Base-by-base conservation (phyloP, 768 basidiomycete genomes). In the Lentinula aciculospora region DNA sequence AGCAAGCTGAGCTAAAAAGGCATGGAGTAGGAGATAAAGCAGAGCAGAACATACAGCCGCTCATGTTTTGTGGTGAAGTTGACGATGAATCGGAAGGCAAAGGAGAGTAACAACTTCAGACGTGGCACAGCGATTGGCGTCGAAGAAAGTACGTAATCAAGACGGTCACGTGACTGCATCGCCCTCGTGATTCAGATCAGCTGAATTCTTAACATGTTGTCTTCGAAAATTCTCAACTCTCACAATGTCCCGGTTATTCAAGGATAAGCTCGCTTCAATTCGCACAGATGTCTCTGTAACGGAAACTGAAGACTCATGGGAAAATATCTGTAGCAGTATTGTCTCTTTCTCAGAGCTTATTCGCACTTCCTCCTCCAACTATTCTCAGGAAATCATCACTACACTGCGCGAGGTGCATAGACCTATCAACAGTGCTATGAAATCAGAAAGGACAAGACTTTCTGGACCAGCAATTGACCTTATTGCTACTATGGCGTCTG, bases 291-390 rank as follows among this genome's bases (percentile, higher is more conserved):
- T 81, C 19, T 65, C 72, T 55, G 72, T 81, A 13, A 65, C 76
- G 32, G 91, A 93, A 68, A 82, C 87, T 3, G 91, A 93, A 67
- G 89, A 93, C 28, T 82, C 82, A 13, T 93, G 91, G 91, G 88
- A 91, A 57, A 74, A 69, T 17, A 88, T 92, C 47, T 68, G 78
- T 2, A 74, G 78, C 34, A 76, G 76, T 3, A 65, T 90, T 50
- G 56, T 64, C 21, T 67, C 72, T 13, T 68, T 92, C 21, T 75
- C 75, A 1, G 67, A 70, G 4, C 67, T 86, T 4, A 81, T 77
- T 60, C 75, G 77, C 34, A 76, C 80, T 53, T 82, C 80, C 23
- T 83, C 75, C 17, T 77, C 75, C 62, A 79, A 82, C 32, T 75
- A 75, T 48, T 74, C 83, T 12, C 58, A 72, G 3, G 81, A 85